phyloP scores from a whole-genome alignment of 306 rosid genomes.

The Erythrophleum fordii region DNA sequence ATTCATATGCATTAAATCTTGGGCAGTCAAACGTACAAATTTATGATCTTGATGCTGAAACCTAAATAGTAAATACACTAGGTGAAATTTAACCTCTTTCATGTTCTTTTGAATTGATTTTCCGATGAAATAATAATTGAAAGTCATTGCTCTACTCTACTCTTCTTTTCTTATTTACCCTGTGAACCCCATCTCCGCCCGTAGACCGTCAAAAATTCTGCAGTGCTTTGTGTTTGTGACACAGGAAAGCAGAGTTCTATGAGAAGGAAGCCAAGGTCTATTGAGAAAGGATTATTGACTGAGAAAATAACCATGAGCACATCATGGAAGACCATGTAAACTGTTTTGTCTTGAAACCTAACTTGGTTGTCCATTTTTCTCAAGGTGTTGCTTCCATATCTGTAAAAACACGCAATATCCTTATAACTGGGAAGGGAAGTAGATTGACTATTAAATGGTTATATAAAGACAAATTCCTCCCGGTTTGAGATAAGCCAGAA shows the following conservation, averaged over 20 bases:
- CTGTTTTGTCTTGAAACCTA: slow-evolving; percentile 35
- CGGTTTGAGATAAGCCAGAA: background rate
- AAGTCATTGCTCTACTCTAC: background rate
- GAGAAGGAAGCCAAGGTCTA: background rate
- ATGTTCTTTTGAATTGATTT: background rate
- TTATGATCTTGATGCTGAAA: background rate
- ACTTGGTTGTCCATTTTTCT: background rate
- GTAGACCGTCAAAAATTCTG: background rate
- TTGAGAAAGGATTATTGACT: slow-evolving; percentile 17
- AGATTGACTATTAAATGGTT: too few relatives aligned
- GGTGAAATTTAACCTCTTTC: background rate
- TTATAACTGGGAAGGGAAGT: too few relatives aligned
- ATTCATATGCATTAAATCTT: too few relatives aligned
- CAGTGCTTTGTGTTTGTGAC: background rate
- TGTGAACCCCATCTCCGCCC: background rate
- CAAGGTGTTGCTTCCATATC: too few relatives aligned
- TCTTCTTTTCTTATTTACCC: background rate
- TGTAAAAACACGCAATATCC: background rate
- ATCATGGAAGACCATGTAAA: slow-evolving; percentile 23
- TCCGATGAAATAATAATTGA: background rate
- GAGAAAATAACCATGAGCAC: slow-evolving; percentile 43
- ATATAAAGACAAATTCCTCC: background rate
- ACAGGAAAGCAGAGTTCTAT: too few relatives aligned
- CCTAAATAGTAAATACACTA: background rate
- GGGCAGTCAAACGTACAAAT: background rate